Evolutionary conservation across 169 alveolate species (phyloP).

Genomic region (Besnoitia besnoiti): DNA sequence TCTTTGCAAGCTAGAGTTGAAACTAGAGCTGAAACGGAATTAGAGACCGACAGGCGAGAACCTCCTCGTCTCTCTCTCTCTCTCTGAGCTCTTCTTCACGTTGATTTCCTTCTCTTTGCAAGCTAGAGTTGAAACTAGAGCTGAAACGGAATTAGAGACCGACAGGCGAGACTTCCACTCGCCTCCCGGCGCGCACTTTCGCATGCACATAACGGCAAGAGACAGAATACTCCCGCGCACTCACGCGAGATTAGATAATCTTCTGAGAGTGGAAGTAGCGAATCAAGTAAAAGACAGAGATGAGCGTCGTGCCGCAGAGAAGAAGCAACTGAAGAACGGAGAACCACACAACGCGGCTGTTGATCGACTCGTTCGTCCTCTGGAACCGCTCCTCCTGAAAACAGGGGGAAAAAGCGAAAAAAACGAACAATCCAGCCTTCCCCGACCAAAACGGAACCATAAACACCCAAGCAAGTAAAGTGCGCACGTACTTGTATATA

Average conservation of each 20-base stretch:
- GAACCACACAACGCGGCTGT: conserved; percentile 66
- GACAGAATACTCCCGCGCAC: neutral
- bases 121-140: too few species aligned
- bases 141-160: neutral
- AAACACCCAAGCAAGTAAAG: neutral
- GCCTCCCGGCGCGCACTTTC: neutral
- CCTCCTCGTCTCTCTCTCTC: neutral
- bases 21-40: neutral
- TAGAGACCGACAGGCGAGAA: neutral
- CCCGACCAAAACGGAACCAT: neutral
- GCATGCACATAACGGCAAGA: neutral
- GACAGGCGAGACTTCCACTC: neutral
- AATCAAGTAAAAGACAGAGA: conserved; percentile 52
- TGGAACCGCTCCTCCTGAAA: conserved; percentile 58
- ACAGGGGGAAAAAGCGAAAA: neutral
- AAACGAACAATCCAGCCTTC: neutral
- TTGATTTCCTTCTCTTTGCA: too few species aligned
- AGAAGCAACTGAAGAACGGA: conserved; percentile 57
- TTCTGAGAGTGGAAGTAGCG: conserved; percentile 67
- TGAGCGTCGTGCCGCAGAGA: conserved; percentile 48
- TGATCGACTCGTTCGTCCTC: conserved; percentile 47
- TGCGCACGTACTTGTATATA: neutral
- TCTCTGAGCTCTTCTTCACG: neutral
- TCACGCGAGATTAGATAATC: conserved; percentile 4
- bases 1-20: too few species aligned